A percentile compares a stretch with the other conserved stretches of the same genome.
Evolutionary conservation across 2,329 filamentous ascomycete species (phyloP).

Genomic region (Ophiostoma piceae): DNA sequence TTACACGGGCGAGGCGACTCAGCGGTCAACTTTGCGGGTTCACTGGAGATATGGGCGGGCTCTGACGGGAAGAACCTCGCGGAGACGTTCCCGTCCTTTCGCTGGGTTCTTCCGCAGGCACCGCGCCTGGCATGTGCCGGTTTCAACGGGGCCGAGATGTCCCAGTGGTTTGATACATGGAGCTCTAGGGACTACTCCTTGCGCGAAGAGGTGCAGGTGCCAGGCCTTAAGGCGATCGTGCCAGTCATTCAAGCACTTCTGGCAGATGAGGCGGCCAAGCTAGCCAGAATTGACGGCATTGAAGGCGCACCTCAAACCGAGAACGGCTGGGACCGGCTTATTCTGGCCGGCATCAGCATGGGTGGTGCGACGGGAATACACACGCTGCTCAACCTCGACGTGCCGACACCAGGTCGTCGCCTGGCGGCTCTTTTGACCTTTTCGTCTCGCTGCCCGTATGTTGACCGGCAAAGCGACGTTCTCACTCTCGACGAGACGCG

Average conservation of each 20-base stretch:
- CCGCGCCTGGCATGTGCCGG: conserved; percentile 30
- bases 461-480: conserved; percentile 30
- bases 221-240: conserved; percentile 39
- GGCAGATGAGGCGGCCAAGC: conserved; percentile 30
- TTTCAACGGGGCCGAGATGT: conserved; percentile 30
- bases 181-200: conserved; percentile 38
- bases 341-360: conserved; percentile 45
- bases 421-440: conserved; percentile 37
- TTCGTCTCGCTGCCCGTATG: conserved; percentile 35
- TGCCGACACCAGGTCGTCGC: conserved; percentile 12
- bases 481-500: conserved; percentile 32
- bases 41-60: conserved; percentile 24
- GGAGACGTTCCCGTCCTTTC: conserved; percentile 40
- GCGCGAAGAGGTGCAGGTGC: conserved; percentile 39
- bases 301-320: background rate
- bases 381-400: conserved; percentile 21
- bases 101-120: conserved; percentile 47
- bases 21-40: conserved; percentile 30
- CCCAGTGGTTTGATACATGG: conserved; percentile 43
- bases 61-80: conserved; percentile 33
- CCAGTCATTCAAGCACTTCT: conserved; percentile 34
- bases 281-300: conserved; percentile 26
- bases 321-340: conserved; percentile 30
- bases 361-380: conserved; percentile 35
- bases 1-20: conserved; percentile 42